Percentiles rank a stretch among this genome's conserved stretches.
phyloP scores from a whole-genome alignment of 2,329 filamentous ascomycete species.

The Colletotrichum musae region DNA sequence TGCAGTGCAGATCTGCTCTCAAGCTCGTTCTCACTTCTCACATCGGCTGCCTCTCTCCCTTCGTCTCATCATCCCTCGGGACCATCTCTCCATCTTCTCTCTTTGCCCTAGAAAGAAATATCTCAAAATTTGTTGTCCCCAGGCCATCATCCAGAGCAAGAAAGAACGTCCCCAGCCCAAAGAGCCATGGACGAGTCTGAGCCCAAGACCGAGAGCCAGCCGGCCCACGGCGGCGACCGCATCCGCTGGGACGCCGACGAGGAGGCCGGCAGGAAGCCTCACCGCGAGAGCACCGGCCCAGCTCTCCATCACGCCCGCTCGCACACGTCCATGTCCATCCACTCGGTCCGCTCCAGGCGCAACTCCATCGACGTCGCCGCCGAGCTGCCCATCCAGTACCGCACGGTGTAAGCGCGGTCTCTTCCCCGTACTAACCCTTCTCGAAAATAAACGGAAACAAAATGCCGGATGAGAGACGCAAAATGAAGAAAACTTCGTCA shows the following conservation, averaged over 20 bases:
- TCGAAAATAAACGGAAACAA: not conserved
- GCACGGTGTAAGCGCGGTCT: conserved; percentile 61
- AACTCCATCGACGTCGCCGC: conserved; percentile 57
- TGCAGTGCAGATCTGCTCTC: conserved; percentile 10
- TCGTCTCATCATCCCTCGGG: not conserved
- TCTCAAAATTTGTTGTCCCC: not conserved
- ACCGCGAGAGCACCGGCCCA: conserved; percentile 37
- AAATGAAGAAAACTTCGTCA: not conserved
- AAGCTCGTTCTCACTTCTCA: conserved; percentile 28
- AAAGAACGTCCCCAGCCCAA: not conserved
- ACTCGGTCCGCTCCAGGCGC: conserved; percentile 54
- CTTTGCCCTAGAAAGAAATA: not conserved
- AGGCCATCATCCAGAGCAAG: not conserved
- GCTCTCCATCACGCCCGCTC: conserved; percentile 47
- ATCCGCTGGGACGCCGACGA: conserved; percentile 57
- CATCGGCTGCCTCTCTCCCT: not conserved
- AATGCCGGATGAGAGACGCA: not conserved
- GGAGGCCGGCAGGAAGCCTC: conserved; percentile 42
- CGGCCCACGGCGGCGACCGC: conserved; percentile 44
- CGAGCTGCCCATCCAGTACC: conserved; percentile 67
- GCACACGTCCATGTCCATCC: conserved; percentile 58
- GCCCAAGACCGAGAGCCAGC: conserved; percentile 42
- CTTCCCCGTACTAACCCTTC: conserved; percentile 2
- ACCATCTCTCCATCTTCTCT: not conserved
- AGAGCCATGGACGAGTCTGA: conserved; percentile 46